Base-by-base conservation (phyloP, 2,329 filamentous ascomycete genomes). In the Colletotrichum tropicale region DNA sequence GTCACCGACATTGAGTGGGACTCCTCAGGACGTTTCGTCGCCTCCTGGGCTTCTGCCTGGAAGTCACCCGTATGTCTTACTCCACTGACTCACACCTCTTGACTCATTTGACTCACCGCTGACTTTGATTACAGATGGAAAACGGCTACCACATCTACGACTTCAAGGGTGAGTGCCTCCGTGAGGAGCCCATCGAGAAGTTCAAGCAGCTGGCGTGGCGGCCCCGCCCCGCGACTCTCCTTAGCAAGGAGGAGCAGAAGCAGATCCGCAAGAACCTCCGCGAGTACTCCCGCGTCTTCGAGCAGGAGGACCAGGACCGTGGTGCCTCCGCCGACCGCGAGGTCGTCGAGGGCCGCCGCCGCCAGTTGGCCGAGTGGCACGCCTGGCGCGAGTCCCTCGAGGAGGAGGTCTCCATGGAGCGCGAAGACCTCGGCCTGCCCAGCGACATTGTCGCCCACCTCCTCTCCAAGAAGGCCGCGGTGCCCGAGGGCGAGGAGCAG, bases 1-100 rank as follows among this genome's bases (percentile, higher is more conserved):
- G 94, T 99, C 70, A 99, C 97, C 30, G 96, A 99, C 83, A 93
- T 98, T 66, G 96, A 98, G 84, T 99, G 97, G 97, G 97, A 99
- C 83, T 96, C 97, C 13, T 98, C 96, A 73, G 97, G 97, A 76
- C 94, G 97, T 78, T 99, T 96, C 83, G 95, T 99, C 61, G 95
- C 96, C 77, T 98, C 95, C 56, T 98, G 96, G 88, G 96, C 96
- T 60, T 97, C 94, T 82, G 93, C 95, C 67, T 99, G 97, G 96
- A 98, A 98, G 87, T 96, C 98, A 86, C 91, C 94, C 80, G 96
- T 98, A 93, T 89, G 95, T 64, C 15, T 66, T 15, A 16, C 55
- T 0, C 26, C 55, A 15, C 9, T 18, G 16, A n/a, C 32, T 30
- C 24, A 12, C 78, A 74, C 78, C 61, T 34, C 26, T 13, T 32